Evolutionary conservation across 1,284 basidiomycete genomes (phyloP), one percentile per base, ranked within the genome.

Genomic region (Boletellus deceptivus): DNA sequence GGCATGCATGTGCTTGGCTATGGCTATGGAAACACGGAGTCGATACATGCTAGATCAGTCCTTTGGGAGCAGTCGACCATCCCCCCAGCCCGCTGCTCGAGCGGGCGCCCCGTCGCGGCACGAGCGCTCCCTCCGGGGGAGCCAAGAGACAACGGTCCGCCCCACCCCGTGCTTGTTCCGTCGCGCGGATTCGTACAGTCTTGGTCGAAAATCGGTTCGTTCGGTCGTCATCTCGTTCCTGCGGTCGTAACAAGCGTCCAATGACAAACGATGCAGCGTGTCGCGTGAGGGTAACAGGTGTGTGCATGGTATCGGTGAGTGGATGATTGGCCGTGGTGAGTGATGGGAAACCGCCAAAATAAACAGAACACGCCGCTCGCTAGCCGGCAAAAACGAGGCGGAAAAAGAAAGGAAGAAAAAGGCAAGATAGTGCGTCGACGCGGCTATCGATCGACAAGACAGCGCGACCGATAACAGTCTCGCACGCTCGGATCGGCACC

Each of bases 191-290:
- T 70, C 67, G 57, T 70, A 52, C 54, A 62, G 50, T 58, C 63
- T 74, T 78, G 75, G 67, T 79, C 74, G 75, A 77, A 72, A 77
- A 76, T 75, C 68, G 45, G 50, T 68, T 65, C 66, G 55, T 54
- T 70, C 60, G 55, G 57, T 71, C 60, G 58, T 71, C 67, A 57
- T 50, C 50, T 72, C 71, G 65, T 74, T 63, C 62, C 67, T 68
- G 67, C 70, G 69, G 71, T 67, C 62, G 68, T 69, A 56, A 62
- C 63, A 64, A 43, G 59, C 49, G 53, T 54, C 53, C 55, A 54
- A 51, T 49, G 54, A 48, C 38, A 33, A 49, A 45, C 36, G 35
- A 39, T 24, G 44, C 31, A 49, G 31, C 45, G 37, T 27, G 40
- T 50, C 60, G 50, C 45, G 49, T 64, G 57, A 51, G 40, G 51